These are phyloP conservation scores for Drechslerella coelobrocha DNA, from an alignment of 2,329 filamentous ascomycete species.

Conservation along the genomic window DNA sequence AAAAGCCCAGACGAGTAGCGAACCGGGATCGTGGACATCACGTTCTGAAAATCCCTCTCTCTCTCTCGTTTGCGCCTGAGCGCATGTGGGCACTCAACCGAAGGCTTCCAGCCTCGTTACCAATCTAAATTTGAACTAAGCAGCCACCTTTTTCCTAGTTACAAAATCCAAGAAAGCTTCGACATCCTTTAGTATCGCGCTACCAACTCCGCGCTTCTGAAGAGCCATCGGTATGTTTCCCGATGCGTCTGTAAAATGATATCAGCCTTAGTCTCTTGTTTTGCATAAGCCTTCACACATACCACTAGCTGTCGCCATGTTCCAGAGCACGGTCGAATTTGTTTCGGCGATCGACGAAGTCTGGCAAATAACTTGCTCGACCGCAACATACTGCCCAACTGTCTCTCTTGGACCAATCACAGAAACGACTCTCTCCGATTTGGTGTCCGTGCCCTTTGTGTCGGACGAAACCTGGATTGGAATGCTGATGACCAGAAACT, in stretches of 20 bases:
- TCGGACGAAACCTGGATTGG: constrained; percentile 23
- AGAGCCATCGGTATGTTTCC: constrained; percentile 40
- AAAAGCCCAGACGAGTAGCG: too few species aligned
- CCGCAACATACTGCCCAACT: constrained; percentile 34
- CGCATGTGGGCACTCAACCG: too few species aligned
- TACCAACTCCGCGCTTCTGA: constrained; percentile 21
- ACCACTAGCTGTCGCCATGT: constrained; percentile 47
- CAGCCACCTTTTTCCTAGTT: constrained; percentile 7
- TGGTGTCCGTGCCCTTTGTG: constrained; percentile 18
- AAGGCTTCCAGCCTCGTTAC: too few species aligned
- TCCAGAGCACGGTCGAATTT: constrained; percentile 27
- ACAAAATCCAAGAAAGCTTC: constrained; percentile 41
- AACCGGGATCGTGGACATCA: too few species aligned
- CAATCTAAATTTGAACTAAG: too few species aligned
- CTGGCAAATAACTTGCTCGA: constrained; percentile 32
- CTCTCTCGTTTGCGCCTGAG: too few species aligned
- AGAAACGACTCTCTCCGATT: constrained; percentile 11
- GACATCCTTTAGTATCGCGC: constrained; percentile 35
- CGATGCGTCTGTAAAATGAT: constrained; percentile 24
- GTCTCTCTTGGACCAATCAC: constrained; percentile 27
- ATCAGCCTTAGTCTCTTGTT: too few species aligned
- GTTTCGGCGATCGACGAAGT: neutral
- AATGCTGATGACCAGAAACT: constrained; percentile 43
- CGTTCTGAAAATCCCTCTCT: too few species aligned
- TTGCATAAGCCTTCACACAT: too few species aligned